Evolutionary conservation across 2,329 filamentous ascomycete species (phyloP), one percentile per base, ranked within the genome.

Genomic region (Penicillium expansum): DNA sequence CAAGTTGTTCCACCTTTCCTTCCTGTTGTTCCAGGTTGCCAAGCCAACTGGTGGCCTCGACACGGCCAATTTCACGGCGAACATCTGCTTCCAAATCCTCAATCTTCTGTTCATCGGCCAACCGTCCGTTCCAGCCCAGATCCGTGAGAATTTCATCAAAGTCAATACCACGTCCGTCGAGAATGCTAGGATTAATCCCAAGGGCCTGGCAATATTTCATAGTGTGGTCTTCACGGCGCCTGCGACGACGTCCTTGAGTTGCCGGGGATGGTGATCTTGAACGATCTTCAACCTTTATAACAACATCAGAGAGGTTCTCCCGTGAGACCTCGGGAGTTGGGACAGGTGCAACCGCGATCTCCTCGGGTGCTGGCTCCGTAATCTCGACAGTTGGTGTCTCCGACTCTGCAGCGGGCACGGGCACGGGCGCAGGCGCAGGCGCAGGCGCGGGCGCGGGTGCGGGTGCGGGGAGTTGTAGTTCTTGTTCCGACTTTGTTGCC

Each of bases 41-140:
- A 47, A 97, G 81, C 92, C 93, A 97, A 59, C 91, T 92, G 55
- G 91, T 93, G 48, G 92, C 92, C 76, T 97, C 93, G 2, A 93
- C 89, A 64, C 91, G 90, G 62, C 92, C 91, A 56, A 97, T 84
- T 71, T 97, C 92, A 60, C 92, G 86, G 52, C 93, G 90, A 54
- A 97, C 82, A 62, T 96, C 91, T 13, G 84, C 80, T 75, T 92
- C 91, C 70, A 97, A 82, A 51, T 90, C 86, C 49, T 95, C 90
- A 53, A 93, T 86, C 58, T 86, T 89, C 62, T 88, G 87, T 44
- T 86, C 80, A 52, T 90, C 86, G 72, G 91, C 87, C 62, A 90
- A 83, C 48, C 88, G 86, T 47, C 89, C 90, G 22, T 91, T 86
- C 91, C 92, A 97, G 33, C 92, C 92, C 71, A 96, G 90, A 69